A percentile compares a stretch with the other conserved stretches of the same genome.
phyloP scores from a whole-genome alignment of 768 basidiomycete genomes.

The Glaciozyma martinii region DNA sequence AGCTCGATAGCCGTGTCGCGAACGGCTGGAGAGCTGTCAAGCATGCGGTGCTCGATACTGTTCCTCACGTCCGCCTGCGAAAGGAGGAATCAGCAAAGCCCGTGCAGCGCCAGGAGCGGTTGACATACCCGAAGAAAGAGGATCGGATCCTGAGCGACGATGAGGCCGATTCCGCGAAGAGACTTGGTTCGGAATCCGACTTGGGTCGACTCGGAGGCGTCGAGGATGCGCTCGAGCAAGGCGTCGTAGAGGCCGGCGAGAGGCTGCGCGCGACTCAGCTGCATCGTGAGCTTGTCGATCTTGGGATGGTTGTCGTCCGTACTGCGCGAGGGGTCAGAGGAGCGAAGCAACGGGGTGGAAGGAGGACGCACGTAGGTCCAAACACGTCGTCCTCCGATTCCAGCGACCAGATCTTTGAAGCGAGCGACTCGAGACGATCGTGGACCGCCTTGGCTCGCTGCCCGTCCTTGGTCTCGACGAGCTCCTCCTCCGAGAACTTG shows the following conservation, averaged over 20 bases:
- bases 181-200: constrained; percentile 95
- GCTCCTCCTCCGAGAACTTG: background rate
- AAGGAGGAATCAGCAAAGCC: background rate
- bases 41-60: constrained; percentile 78
- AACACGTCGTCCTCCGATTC: constrained; percentile 18
- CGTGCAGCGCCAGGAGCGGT: background rate
- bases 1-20: constrained; percentile 94
- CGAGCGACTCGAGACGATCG: background rate
- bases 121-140: constrained; percentile 62
- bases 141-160: constrained; percentile 78
- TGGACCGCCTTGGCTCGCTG: background rate
- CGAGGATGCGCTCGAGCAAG: constrained; percentile 67
- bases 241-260: constrained; percentile 73
- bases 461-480: background rate
- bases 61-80: constrained; percentile 63
- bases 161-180: constrained; percentile 74
- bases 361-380: constrained; percentile 12
- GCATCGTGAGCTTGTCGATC: constrained; percentile 62
- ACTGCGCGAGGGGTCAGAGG: constrained; percentile 39
- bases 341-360: background rate
- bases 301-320: constrained; percentile 62
- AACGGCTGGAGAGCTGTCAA: constrained; percentile 86
- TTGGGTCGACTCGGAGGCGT: constrained; percentile 69
- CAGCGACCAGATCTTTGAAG: constrained; percentile 4
- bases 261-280: constrained; percentile 65